A percentile compares a stretch with the other conserved stretches of the same genome.
phyloP scores from a whole-genome alignment of 805 yeast genomes.

The Yamadazyma kitorensis region DNA sequence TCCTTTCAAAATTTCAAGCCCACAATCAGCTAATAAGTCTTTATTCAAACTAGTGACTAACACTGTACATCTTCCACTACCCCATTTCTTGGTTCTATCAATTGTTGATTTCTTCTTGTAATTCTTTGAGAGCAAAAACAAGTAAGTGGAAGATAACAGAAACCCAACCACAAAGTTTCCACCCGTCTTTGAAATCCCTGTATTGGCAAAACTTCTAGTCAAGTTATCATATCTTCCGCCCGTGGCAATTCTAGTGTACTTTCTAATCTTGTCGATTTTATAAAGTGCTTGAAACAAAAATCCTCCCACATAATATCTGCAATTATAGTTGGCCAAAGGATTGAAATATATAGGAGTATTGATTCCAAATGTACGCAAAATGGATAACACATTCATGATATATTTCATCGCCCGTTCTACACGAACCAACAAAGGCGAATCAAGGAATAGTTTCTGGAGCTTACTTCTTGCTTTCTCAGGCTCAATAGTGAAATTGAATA shows the following conservation, averaged over 20 bases:
- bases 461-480: slow-evolving; percentile 61
- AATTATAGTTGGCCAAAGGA: slow-evolving; percentile 83
- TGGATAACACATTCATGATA: slow-evolving; percentile 55
- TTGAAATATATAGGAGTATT: slow-evolving; percentile 57
- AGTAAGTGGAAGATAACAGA: slow-evolving; percentile 57
- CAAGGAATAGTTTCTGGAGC: slow-evolving; percentile 68
- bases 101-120: slow-evolving; percentile 11
- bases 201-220: slow-evolving; percentile 61
- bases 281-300: slow-evolving; percentile 85
- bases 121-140: slow-evolving; percentile 36
- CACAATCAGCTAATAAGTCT: slow-evolving; percentile 53
- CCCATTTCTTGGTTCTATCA: slow-evolving; percentile 26
- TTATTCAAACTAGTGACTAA: slow-evolving; percentile 68
- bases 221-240: slow-evolving; percentile 92
- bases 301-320: slow-evolving; percentile 74
- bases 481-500: slow-evolving; percentile 74
- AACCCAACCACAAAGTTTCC: slow-evolving; percentile 74
- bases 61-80: slow-evolving; percentile 67
- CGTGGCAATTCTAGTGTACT: slow-evolving; percentile 61
- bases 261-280: slow-evolving; percentile 51
- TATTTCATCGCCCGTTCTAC: slow-evolving; percentile 64
- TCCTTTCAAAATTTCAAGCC: slow-evolving; percentile 57
- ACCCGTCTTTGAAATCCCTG: slow-evolving; percentile 20
- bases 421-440: slow-evolving; percentile 58
- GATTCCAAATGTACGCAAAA: slow-evolving; percentile 59